These are phyloP conservation scores for Debaryomyces robertsiae DNA, from an alignment of 1,139 yeast genomes.

Conservation along the genomic window DNA sequence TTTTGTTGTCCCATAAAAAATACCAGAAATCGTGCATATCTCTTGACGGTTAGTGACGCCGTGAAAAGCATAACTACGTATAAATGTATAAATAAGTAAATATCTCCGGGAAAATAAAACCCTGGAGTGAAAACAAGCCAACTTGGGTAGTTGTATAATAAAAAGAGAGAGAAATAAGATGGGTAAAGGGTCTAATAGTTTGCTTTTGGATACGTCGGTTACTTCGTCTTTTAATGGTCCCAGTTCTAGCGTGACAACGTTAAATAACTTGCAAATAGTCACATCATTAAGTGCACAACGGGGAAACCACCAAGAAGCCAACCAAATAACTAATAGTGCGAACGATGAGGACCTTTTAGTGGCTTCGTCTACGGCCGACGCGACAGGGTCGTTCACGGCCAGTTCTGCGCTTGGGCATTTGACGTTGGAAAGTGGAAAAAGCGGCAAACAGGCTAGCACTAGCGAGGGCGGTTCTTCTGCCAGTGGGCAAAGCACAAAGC, in stretches of 20 bases:
- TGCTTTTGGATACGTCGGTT: constrained; percentile 6
- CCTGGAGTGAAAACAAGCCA: no score
- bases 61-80: no score
- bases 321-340: constrained; percentile 6
- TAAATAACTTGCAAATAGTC: constrained; percentile 9
- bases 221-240: constrained; percentile 1
- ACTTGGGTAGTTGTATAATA: no score
- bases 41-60: not conserved
- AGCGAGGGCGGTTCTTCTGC: not conserved
- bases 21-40: constrained; percentile 1
- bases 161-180: not conserved
- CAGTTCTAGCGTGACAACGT: constrained; percentile 2
- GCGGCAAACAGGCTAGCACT: not conserved
- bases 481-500: not conserved
- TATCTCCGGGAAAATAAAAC: no score
- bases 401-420: constrained; percentile 12
- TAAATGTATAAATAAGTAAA: no score
- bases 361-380: constrained; percentile 8
- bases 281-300: constrained; percentile 6
- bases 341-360: constrained; percentile 8
- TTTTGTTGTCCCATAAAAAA: constrained; percentile 1
- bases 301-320: constrained; percentile 3
- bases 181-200: constrained; percentile 1
- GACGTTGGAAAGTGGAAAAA: constrained; percentile 8
- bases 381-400: constrained; percentile 11